Conservation (phyloP, 129 eudicot genomes). For the Helianthus annuus region HanXRQr2.0-SUNRISE NC_035441.2:183479663-183480162, state of each 20-base stretch:
- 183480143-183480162: not conserved
- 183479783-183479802: conserved; percentile 87
- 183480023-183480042: conserved; percentile 94
- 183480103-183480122: not conserved
- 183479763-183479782: conserved; percentile 91
- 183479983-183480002: not conserved
- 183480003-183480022: conserved; percentile 86
- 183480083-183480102: conserved; percentile 1
- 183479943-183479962: not conserved
- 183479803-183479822: conserved; percentile 71
- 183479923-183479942: not conserved
- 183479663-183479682: conserved; percentile 33
- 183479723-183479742: conserved; percentile 27
- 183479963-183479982: not conserved
- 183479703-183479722: conserved; percentile 20
- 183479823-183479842: conserved; percentile 77
- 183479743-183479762: conserved; percentile 71
- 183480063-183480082: conserved; percentile 71
- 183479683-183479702: conserved; percentile 29
- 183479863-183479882: not conserved
- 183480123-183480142: conserved; percentile 17
- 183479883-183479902: not conserved
- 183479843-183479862: not conserved
- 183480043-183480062: conserved; percentile 97
- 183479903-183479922: not conserved